Conservation (phyloP, 2,329 filamentous ascomycete genomes). For the Achaetomium macrosporum region DNA sequence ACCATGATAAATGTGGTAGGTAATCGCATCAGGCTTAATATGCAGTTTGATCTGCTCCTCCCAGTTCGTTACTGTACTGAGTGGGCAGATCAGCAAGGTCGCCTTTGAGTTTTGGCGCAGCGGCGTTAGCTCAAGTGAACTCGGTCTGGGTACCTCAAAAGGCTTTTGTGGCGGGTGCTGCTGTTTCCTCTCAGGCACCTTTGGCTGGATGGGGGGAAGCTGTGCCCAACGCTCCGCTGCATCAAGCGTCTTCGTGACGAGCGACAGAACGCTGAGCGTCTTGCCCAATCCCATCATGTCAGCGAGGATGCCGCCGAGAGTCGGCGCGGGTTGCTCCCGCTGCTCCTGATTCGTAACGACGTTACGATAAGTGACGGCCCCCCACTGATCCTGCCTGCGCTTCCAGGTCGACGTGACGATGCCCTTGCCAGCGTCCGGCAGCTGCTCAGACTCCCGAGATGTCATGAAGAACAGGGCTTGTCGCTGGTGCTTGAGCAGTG, state of each 20-base stretch:
- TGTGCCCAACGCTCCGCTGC: slow-evolving; percentile 58
- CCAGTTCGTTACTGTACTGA: slow-evolving; percentile 93
- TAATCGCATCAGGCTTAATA: slow-evolving; percentile 57
- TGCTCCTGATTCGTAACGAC: slow-evolving; percentile 73
- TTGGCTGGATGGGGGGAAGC: slow-evolving; percentile 46
- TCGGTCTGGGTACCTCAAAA: slow-evolving; percentile 34
- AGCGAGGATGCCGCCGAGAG: slow-evolving; percentile 67
- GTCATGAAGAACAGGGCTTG: slow-evolving; percentile 86
- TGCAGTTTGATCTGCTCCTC: slow-evolving; percentile 85
- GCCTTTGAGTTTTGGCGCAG: slow-evolving; percentile 65
- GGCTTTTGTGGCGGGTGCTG: slow-evolving; percentile 23
- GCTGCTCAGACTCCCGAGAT: slow-evolving; percentile 63
- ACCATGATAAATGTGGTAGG: slow-evolving; percentile 83
- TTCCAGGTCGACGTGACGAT: slow-evolving; percentile 75
- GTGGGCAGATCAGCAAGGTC: slow-evolving; percentile 80
- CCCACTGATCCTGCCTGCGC: slow-evolving; percentile 42
- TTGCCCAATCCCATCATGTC: slow-evolving; percentile 91
- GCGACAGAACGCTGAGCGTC: slow-evolving; percentile 76
- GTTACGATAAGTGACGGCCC: slow-evolving; percentile 65
- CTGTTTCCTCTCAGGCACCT: slow-evolving; percentile 34
- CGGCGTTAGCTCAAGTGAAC: slow-evolving; percentile 43
- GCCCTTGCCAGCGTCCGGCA: slow-evolving; percentile 50
- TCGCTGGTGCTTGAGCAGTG: slow-evolving; percentile 78
- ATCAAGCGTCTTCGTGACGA: slow-evolving; percentile 61
- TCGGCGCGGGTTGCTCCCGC: slow-evolving; percentile 55